Base-by-base conservation (phyloP, 2,329 filamentous ascomycete species). In the Fragosphaeria purpurea region DNA sequence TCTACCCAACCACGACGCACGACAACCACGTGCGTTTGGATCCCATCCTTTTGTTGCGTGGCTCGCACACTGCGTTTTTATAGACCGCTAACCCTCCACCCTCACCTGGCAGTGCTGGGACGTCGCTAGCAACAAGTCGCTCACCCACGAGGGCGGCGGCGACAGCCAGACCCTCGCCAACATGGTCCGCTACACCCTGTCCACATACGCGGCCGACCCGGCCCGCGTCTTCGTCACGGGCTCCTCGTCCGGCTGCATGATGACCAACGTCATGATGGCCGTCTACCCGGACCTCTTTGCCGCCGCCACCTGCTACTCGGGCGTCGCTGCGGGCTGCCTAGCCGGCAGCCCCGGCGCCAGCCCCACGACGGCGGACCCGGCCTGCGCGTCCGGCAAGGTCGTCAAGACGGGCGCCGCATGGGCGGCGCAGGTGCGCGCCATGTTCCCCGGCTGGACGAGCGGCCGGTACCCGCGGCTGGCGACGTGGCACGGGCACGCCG, bases 401-500 rank as follows among this genome's bases (percentile, higher is more conserved):
- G 61, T 60, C 33, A 69, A 69, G 2, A 68, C 70, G 0, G 64
- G 70, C 0, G 64, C 70, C 41, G 62, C 70, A 47, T 77, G 74
- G 74, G 70, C 68, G 35, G 65, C 71, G 46, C 63, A 71, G n/a
- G 72, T 68, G 4, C 61, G 63, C 64, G 48, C 35, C 7, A 70
- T 70, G 53, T 65, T 63, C 50, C 60, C 63, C 1, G 57, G 62
- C 1, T 67, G 65, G 47, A 22, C 22, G 22, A 59, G 48, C 35
- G 76, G 76, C 0, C 56, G 69, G 1, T 65, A 75, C 2, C 77
- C 78, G 0, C 71, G 68, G 51, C 76, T 82, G 71, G 75, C 79
- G 60, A 71, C 80, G 53, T 81, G 75, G 66, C 77, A 82, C 56
- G 77, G 77, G 34, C 71, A 69, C 31, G 63, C 59, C 4, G 79